Evolutionary conservation across 345 rosid species (phyloP).

Genomic region (Salix koriyanagi): DNA sequence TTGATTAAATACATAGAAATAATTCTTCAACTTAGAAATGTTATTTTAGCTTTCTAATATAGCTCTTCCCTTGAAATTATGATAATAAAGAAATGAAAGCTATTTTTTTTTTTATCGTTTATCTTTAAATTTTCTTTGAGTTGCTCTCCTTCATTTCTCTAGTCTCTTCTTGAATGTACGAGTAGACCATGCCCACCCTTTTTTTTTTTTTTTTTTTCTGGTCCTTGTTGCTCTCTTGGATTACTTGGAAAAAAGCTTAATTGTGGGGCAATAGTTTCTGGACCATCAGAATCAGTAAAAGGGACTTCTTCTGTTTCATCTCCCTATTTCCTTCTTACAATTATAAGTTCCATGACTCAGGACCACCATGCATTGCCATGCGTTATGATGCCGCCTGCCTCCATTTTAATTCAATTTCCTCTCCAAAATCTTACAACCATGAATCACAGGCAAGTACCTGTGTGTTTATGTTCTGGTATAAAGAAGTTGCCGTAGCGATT

Average conservation of each 20-base stretch:
- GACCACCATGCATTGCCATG: conserved; percentile 27
- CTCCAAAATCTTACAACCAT: not conserved
- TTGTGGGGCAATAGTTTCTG: conserved; percentile 4
- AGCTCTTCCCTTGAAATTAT: too few relatives aligned
- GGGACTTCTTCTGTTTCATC: conserved; percentile 23
- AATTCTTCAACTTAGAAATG: too few relatives aligned
- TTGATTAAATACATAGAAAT: too few relatives aligned
- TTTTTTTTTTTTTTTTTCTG: not conserved
- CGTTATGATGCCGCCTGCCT: conserved; percentile 26
- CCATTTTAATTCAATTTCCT: not conserved
- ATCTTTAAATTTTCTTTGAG: too few relatives aligned
- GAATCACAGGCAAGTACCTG: not conserved
- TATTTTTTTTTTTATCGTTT: too few relatives aligned
- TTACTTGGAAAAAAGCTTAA: not conserved
- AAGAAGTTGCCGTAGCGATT: too few relatives aligned
- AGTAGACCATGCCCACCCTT: not conserved
- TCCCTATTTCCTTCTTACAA: conserved; percentile 18
- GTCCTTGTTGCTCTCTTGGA: conserved; percentile 1
- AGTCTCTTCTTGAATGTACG: not conserved
- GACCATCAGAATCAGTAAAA: conserved; percentile 20
- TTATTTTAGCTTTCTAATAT: too few relatives aligned
- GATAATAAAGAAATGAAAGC: too few relatives aligned
- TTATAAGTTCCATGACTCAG: conserved; percentile 6
- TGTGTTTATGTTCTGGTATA: too few relatives aligned
- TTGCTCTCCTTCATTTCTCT: not conserved